Evolutionary conservation across 805 yeast species (phyloP), one percentile per base, ranked within the genome.

Genomic region (Candida railenensis): DNA sequence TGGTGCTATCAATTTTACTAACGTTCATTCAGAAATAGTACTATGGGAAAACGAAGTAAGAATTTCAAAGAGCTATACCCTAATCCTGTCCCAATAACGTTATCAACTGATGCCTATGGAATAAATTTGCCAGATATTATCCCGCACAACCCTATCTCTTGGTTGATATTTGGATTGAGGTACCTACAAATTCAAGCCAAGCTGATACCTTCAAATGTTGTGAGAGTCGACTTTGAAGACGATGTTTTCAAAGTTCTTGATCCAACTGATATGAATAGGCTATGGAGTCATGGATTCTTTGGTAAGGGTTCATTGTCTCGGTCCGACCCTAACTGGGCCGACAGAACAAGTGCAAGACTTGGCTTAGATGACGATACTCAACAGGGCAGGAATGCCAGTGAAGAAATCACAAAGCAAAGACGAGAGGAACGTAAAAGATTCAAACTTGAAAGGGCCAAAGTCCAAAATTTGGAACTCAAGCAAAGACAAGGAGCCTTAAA

Each of bases 251-350:
- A 64, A 37, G 77, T 86, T 3, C 53, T 51, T 2, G 70, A 72
- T 38, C 64, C 63, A 1, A 52, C 58, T 0, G 82, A 76, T 28
- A 83, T 85, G 81, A 53, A 57, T 18, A 64, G 65, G 34, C 66
- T 94, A 2, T 94, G 98, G 98, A 65, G 73, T 15, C 77, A 77
- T 54, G 99, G 99, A 1, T 94, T 90, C 59, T 94, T 89, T 60
- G 99, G 99, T 4, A 94, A 92, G 58, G 99, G 98, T 2, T 78
- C 80, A 2, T 68, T 90, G 39, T 87, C 96, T 32, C 73, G 99
- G 52, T 86, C 96, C 47, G 97, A 94, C 59, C 96, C 99, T 0
- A 81, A 96, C 0, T 94, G 98, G 97, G 65, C 61, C 39, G 72
- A 70, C n/a, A 73, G 97, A 45, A 81, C 89, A 1, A 65, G 46